Base-by-base conservation (phyloP, 163 green algal species). In the Chlamydomonas reinhardtii region DNA sequence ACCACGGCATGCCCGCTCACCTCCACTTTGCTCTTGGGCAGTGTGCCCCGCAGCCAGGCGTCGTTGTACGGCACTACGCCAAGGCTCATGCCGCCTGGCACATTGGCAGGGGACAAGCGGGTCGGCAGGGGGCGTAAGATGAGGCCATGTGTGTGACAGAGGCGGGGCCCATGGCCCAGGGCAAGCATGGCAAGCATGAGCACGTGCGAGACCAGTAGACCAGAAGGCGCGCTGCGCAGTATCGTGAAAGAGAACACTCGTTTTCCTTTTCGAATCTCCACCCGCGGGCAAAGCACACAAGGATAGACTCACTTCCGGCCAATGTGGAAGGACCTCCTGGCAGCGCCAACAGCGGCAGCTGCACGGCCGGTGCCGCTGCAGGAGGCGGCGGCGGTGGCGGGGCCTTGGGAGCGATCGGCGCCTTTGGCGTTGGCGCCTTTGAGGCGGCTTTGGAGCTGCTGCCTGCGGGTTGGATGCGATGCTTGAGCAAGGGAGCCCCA, bases 21-120 rank as follows among this genome's bases (percentile, higher is more conserved):
- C 66, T 85, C 78, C 0, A 68, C 43, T 2, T 52, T n/a, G 66
- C 76, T 85, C 66, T 85, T 85, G 12, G 78, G 43, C 35, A 85
- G 66, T 31, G 31, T 70, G 66, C 52, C n/a, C 11, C 32, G 22
- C 31, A 85, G 78, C 68, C 77, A 85, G 48, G 65, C 34, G 39
- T 85, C 78, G 34, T 72, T 77, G 78, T 62, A 77, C 15, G 78
- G 78, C 68, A 70, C 39, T 3, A 52, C 37, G 37, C 52, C 61
- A 2, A 73, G 48, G 56, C 29, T 73, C n/a, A 85, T 54, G 24
- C 78, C 78, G 15, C 29, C 78, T 85, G 78, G 6, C n/a, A n/a
- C 29, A 22, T 0, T 54, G 19, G 25, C 19, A 65, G n/a, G n/a
- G n/a, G n/a, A 27, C 19, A 65, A 8, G 19, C 19, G 12, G 56